Evolutionary conservation across 495 filamentous ascomycete species (phyloP), one percentile per base, ranked within the genome.

Genomic region (Stereocaulon alpinum): DNA sequence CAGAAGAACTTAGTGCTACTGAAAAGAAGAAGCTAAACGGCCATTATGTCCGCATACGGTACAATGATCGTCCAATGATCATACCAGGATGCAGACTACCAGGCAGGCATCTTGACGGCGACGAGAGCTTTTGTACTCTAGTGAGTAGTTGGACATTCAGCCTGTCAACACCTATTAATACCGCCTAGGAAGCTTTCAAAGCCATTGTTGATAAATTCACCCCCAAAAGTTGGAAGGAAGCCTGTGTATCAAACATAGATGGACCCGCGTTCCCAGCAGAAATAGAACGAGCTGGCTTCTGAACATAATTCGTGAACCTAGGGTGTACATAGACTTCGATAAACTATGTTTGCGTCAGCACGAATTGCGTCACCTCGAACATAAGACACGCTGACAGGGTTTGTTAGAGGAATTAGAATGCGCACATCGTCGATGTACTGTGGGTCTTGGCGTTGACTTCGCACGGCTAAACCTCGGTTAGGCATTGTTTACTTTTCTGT

Each of bases 31-130:
- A 72, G 64, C 69, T 86, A 27, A 79, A 80, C 56, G 84, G 76
- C 2, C 89, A 95, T 73, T 98, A 87, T 73, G 92, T 98, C n/a
- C 83, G 93, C n/a, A 70, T 98, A 57, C 80, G 91, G 56, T 97
- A 93, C 71, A 97, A 98, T 64, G 92, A 97, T 69, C 75, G 77
- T 43, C 81, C 87, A 0, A 79, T 96, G 65, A 78, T 75, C 11
- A 80, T 97, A 53, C 91, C 91, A 6, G 90, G 89, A 30, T 98
- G 93, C 68, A 75, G 71, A 40, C 82, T 78, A 60, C 69, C 77
- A 1, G 88, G 88, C 32, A 95, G 91, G 43, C 93, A 98, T 72
- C 77, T 95, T 6, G 81, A 91, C 30, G 91, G 90, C 3, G 87
- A 98, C 67, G 86, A 91, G 62, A 87, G 79, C 24, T 95, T 98